Evolutionary conservation across 768 basidiomycete species (phyloP).

Genomic region (Lentinula sp.): DNA sequence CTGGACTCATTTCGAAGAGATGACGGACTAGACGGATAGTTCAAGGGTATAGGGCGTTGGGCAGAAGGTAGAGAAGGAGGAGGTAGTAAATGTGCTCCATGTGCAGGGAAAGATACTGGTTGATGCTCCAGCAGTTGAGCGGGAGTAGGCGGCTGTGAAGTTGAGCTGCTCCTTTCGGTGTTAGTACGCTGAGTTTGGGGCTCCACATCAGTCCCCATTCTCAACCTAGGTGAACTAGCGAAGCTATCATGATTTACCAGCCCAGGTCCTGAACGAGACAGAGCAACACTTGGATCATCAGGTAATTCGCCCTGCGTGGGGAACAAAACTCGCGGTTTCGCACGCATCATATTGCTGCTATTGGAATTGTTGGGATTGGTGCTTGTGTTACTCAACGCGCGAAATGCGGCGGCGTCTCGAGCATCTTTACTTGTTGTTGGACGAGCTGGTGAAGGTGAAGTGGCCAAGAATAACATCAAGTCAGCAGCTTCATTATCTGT

Average conservation of each 20-base stretch:
- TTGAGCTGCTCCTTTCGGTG: neutral
- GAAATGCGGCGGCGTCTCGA: constrained; percentile 50
- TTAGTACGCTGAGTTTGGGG: neutral
- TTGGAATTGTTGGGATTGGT: constrained; percentile 17
- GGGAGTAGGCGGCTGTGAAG: neutral
- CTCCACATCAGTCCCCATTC: constrained; percentile 27
- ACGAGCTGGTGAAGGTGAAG: constrained; percentile 76
- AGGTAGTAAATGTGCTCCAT: constrained; percentile 22
- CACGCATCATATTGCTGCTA: constrained; percentile 37
- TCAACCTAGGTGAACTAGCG: constrained; percentile 37
- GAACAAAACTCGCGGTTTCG: constrained; percentile 70
- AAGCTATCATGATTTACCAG: constrained; percentile 31
- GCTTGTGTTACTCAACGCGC: constrained; percentile 39
- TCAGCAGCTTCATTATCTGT: constrained; percentile 84
- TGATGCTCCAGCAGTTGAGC: neutral
- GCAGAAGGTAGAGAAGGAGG: constrained; percentile 23
- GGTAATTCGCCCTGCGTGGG: constrained; percentile 24
- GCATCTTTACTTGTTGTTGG: constrained; percentile 41
- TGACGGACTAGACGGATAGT: constrained; percentile 8
- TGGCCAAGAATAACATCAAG: constrained; percentile 78
- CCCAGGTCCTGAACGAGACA: neutral
- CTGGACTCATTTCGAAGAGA: constrained; percentile 8
- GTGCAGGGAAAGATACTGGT: neutral
- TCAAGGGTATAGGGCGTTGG: neutral
- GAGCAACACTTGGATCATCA: constrained; percentile 12